phyloP scores from a whole-genome alignment of 352 stramenopile species.

The Pythium chondricola region DNA sequence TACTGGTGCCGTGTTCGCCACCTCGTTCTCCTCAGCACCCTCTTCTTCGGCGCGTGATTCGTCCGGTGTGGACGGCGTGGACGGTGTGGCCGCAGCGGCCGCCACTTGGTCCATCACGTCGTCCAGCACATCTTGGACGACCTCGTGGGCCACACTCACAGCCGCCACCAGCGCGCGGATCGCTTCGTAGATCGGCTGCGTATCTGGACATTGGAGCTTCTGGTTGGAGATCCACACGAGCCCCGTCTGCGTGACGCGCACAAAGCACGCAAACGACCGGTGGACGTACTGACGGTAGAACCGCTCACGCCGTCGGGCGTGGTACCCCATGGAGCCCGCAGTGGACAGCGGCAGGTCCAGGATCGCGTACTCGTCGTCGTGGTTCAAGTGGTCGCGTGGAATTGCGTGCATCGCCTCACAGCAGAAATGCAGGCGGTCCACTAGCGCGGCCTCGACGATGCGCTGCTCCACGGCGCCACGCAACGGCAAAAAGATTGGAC shows the following conservation, averaged over 20 bases:
- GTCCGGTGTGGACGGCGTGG: too few relatives aligned
- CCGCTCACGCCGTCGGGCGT: constrained; percentile 27
- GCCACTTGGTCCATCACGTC: constrained; percentile 12
- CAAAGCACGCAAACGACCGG: constrained; percentile 54
- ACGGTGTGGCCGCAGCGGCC: not conserved
- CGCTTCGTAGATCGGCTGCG: constrained; percentile 64
- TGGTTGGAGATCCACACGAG: constrained; percentile 82
- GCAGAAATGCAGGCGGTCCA: constrained; percentile 62
- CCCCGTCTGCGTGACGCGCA: constrained; percentile 66
- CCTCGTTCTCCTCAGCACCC: too few relatives aligned
- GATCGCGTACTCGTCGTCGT: constrained; percentile 47
- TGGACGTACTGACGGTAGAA: constrained; percentile 73
- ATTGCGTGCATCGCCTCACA: constrained; percentile 65
- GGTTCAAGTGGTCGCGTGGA: constrained; percentile 45
- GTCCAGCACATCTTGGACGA: constrained; percentile 27
- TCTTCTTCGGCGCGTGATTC: not conserved
- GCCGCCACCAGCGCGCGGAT: constrained; percentile 46
- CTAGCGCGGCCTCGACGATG: constrained; percentile 53
- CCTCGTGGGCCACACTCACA: constrained; percentile 32
- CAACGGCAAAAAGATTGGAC: constrained; percentile 67
- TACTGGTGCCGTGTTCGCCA: not conserved
- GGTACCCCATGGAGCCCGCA: constrained; percentile 2
- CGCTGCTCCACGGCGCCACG: constrained; percentile 33
- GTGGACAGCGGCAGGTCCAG: constrained; percentile 16
- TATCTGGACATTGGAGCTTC: constrained; percentile 56